These are phyloP conservation scores for Starmerella powellii DNA, from an alignment of 805 yeast species.

Conservation along the genomic window DNA sequence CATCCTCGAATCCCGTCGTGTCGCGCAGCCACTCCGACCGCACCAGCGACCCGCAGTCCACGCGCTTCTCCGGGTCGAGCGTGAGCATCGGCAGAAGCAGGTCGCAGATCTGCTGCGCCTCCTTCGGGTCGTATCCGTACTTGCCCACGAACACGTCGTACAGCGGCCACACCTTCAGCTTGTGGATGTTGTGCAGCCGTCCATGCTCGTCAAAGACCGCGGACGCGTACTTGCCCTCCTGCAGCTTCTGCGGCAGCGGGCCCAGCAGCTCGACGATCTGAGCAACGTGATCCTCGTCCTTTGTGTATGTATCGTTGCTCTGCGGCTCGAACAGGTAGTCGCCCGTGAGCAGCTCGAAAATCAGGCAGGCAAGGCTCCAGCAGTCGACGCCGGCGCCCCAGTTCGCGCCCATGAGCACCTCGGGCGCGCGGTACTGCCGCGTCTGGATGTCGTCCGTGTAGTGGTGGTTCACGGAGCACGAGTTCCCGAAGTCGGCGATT, in stretches of 20 bases:
- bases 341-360: constrained; percentile 85
- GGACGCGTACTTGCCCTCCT: constrained; percentile 48
- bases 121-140: constrained; percentile 57
- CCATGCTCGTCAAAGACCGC: constrained; percentile 55
- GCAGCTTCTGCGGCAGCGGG: constrained; percentile 47
- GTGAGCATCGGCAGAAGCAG: constrained; percentile 75
- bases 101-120: constrained; percentile 61
- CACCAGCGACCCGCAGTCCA: constrained; percentile 94
- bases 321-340: constrained; percentile 90
- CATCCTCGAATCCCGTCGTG: constrained; percentile 62
- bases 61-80: constrained; percentile 66
- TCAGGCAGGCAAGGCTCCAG: constrained; percentile 90
- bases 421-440: constrained; percentile 87
- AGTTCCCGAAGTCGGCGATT: constrained; percentile 89
- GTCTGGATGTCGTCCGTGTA: constrained; percentile 86
- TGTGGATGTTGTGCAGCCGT: constrained; percentile 63
- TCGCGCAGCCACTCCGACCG: constrained; percentile 57
- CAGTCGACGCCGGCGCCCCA: constrained; percentile 96
- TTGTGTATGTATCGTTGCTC: constrained; percentile 44
- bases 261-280: constrained; percentile 82
- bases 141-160: constrained; percentile 72
- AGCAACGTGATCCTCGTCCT: constrained; percentile 93
- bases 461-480: constrained; percentile 70
- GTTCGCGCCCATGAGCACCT: constrained; percentile 58
- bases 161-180: constrained; percentile 81